Conservation (phyloP, 805 yeast genomes). For the Wickerhamomyces sydowiorum region DNA sequence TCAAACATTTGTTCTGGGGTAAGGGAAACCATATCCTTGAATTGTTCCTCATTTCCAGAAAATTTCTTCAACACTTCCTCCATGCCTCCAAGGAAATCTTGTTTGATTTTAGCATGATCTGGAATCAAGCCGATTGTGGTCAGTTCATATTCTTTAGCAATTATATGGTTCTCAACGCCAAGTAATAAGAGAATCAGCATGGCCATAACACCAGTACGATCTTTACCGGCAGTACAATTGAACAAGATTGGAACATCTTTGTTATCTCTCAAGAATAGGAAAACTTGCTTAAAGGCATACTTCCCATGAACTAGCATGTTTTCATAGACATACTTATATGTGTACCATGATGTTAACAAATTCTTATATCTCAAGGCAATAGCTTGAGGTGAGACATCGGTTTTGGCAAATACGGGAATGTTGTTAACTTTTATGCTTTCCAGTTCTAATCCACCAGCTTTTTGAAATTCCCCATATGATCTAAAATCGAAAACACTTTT, state of each 20-base stretch:
- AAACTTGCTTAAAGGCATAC: constrained; percentile 41
- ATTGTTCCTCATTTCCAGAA: constrained; percentile 1
- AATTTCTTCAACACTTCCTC: constrained; percentile 4
- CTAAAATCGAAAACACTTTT: constrained; percentile 62
- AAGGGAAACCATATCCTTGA: constrained; percentile 6
- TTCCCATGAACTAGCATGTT: constrained; percentile 49
- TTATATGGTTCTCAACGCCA: constrained; percentile 60
- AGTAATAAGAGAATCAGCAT: constrained; percentile 59
- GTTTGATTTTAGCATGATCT: constrained; percentile 24
- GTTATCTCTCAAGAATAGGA: constrained; percentile 49
- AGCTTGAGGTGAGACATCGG: constrained; percentile 59
- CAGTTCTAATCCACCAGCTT: constrained; percentile 38
- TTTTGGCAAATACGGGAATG: constrained; percentile 49
- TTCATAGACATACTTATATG: constrained; percentile 58
- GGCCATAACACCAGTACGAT: constrained; percentile 71
- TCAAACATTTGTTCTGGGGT: constrained; percentile 43
- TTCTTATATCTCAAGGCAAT: constrained; percentile 50
- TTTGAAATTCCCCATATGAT: constrained; percentile 47
- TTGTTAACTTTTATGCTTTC: constrained; percentile 44
- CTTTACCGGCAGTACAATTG: constrained; percentile 87
- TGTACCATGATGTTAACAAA: constrained; percentile 52
- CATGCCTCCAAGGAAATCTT: constrained; percentile 17
- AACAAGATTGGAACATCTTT: constrained; percentile 49
- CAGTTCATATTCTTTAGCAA: constrained; percentile 73
- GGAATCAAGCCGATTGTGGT: constrained; percentile 60